A percentile compares a stretch with the other conserved stretches of the same genome.
Conservation (phyloP, 2,329 filamentous ascomycete genomes). For the Blastomyces percursus region DNA sequence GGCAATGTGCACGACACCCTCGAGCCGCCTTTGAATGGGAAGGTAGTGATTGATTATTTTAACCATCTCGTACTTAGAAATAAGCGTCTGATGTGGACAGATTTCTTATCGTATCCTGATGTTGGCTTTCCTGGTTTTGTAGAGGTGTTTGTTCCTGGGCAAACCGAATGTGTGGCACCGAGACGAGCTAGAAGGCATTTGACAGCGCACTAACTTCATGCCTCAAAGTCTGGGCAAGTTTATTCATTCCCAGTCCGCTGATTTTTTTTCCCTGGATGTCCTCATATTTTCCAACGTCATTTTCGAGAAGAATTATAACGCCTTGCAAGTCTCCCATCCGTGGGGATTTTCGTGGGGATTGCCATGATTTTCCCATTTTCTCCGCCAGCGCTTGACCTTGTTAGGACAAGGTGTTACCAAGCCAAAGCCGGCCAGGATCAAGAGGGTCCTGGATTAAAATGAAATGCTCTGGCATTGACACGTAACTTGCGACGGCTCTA, state of each 20-base stretch:
- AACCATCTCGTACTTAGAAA: background rate
- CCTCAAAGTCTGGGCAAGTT: background rate
- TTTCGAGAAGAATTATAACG: background rate
- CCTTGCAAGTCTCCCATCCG: background rate
- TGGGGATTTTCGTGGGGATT: background rate
- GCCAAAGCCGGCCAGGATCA: slow-evolving; percentile 17
- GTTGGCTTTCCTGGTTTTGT: background rate
- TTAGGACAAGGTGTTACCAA: slow-evolving; percentile 1
- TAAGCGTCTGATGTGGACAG: background rate
- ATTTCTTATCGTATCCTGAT: background rate
- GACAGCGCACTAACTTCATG: background rate
- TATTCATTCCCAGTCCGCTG: background rate
- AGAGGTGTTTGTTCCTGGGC: background rate
- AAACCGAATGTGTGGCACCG: background rate
- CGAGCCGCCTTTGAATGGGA: background rate
- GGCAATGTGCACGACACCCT: background rate
- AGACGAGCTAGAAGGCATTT: background rate
- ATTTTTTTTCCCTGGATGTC: too few relatives aligned
- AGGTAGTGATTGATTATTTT: background rate
- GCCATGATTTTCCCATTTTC: background rate
- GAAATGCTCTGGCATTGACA: slow-evolving; percentile 24
- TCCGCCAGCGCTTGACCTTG: background rate
- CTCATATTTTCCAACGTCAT: background rate
- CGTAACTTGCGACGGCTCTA: slow-evolving; percentile 14
- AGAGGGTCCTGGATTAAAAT: slow-evolving; percentile 20